phyloP scores from a whole-genome alignment of 148 eudicot genomes.

The Amaranthus palmeri region DNA sequence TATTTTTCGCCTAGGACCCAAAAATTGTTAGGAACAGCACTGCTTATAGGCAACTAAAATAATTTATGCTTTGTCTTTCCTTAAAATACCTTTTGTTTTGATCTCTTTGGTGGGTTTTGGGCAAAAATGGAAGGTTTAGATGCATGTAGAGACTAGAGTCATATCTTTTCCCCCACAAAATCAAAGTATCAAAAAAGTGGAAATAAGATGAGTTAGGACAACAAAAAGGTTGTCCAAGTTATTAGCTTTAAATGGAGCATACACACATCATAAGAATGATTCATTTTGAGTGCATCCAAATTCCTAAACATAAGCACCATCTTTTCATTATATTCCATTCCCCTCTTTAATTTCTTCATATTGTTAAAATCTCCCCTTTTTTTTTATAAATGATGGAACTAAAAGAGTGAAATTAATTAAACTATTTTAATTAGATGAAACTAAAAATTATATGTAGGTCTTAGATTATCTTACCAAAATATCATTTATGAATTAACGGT shows the following conservation, averaged over 20 bases:
- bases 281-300: slow-evolving; percentile 26
- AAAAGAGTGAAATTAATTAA: too few species aligned
- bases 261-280: slow-evolving; percentile 29
- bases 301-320: slow-evolving; percentile 20
- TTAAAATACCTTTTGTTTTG: slow-evolving; percentile 19
- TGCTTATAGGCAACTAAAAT: too few species aligned
- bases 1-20: too few species aligned
- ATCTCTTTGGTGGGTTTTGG: slow-evolving; percentile 31
- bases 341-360: not conserved
- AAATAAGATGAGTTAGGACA: slow-evolving; percentile 17
- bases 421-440: too few species aligned
- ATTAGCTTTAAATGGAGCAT: slow-evolving; percentile 28
- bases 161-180: slow-evolving; percentile 19
- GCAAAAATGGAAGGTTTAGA: slow-evolving; percentile 31
- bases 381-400: too few species aligned
- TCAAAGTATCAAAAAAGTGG: slow-evolving; percentile 28
- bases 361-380: too few species aligned
- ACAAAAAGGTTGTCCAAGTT: slow-evolving; percentile 23
- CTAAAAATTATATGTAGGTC: too few species aligned
- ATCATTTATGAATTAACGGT: too few species aligned
- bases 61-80: too few species aligned
- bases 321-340: slow-evolving; percentile 10
- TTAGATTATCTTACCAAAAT: too few species aligned
- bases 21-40: too few species aligned
- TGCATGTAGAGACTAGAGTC: slow-evolving; percentile 25